Evolutionary conservation across 306 rosid genomes (phyloP), one percentile per base, ranked within the genome.

Genomic region (Oxytropis ochrocephala): DNA sequence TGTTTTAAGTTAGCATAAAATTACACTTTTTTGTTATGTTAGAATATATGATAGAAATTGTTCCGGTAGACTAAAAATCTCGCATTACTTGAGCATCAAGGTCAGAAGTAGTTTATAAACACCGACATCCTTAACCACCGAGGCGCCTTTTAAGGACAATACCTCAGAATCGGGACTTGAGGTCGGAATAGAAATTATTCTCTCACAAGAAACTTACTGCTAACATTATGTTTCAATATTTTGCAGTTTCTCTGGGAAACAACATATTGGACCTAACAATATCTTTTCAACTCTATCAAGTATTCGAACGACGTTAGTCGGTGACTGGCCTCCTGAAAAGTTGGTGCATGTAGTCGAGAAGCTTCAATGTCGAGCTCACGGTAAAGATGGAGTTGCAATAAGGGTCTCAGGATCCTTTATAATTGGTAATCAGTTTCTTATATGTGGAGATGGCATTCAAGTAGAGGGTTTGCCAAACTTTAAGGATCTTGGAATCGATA

Each of bases 401-500:
- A 84, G 98, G 75, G 94, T 94, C 4, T 90, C 96, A 0, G 98
- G 98, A 67, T 90, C 96, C 24, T 90, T 94, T 43, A 85, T 94
- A 41, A 30, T 87, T 47, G 97, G 98, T 41, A 93, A 93, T 53
- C 98, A 90, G 67, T 93, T 93, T 79, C 96, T 94, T 51, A 88
- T 94, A 74, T 94, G 96, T 77, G 98, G 98, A 78, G 98, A 94
- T 30, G 98, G 98, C 11, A 76, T 88, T 73, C 98, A 94, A 76
- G 96, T 87, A 35, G 98, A 94, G 76, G 98, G 97, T 24, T 69
- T 90, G 80, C 89, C 96, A 56, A 88, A 80, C 70, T 82, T 94
- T 52, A 94, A 94, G 74, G 97, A 94, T 72, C 98, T 94, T 70
- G 80, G 82, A 7, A 79, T 94, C 6, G 93, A 93, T 80, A 61